phyloP scores from a whole-genome alignment of 305 asterid genomes.

The Plantago lanceolata region DNA sequence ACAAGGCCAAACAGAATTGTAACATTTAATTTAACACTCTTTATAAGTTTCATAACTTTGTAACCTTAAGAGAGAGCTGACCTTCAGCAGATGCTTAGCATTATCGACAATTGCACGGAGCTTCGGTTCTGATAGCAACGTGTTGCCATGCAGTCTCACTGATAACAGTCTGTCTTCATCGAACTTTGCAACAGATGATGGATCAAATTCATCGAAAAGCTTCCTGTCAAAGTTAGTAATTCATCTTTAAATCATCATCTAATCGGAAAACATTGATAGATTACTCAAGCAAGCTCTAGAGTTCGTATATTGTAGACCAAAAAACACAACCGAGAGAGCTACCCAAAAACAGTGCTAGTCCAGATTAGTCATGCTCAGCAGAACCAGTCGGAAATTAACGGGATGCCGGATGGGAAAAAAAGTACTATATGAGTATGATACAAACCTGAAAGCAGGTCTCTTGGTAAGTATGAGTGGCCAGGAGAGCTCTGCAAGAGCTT shows the following conservation, averaged over 20 bases:
- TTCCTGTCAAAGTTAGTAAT: slow-evolving; percentile 36
- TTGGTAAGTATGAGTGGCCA: slow-evolving; percentile 67
- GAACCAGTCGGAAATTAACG: too few species aligned
- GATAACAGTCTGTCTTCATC: slow-evolving; percentile 47
- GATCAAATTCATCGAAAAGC: slow-evolving; percentile 54
- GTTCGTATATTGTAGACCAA: too few species aligned
- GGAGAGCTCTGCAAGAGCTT: slow-evolving; percentile 65
- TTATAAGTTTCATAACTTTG: not conserved
- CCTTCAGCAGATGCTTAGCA: slow-evolving; percentile 69
- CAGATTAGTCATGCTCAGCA: too few species aligned
- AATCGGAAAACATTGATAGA: too few species aligned
- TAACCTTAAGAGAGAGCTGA: slow-evolving; percentile 12
- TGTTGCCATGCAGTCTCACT: slow-evolving; percentile 36
- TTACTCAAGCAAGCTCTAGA: too few species aligned
- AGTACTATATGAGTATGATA: too few species aligned
- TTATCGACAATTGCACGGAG: slow-evolving; percentile 63
- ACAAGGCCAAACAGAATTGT: slow-evolving; percentile 15
- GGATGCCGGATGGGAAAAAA: too few species aligned
- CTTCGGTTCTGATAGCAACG: slow-evolving; percentile 70
- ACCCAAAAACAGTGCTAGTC: too few species aligned
- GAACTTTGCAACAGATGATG: slow-evolving; percentile 51
- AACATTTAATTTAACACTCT: not conserved
- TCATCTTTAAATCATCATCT: too few species aligned
- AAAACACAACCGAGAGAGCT: too few species aligned
- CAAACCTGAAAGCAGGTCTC: slow-evolving; percentile 61